phyloP scores from a whole-genome alignment of 139 green algal genomes.

The Chlorella sp. region DNA sequence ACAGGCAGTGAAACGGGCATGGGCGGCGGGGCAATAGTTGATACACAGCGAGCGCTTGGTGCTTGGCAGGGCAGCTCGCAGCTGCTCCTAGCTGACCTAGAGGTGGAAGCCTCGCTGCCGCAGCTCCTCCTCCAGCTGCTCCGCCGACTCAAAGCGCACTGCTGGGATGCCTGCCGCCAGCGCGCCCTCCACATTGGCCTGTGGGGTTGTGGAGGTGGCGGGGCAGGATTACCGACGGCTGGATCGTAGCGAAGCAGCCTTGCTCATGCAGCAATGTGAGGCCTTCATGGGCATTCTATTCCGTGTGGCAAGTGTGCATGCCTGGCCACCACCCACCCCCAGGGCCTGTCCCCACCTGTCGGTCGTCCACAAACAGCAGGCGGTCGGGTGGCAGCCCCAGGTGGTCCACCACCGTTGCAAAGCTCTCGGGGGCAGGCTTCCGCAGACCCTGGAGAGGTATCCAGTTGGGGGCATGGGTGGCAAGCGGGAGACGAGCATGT shows the following conservation, averaged over 20 bases:
- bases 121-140: slow-evolving; percentile 52
- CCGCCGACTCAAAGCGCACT: slow-evolving; percentile 57
- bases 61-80: not conserved
- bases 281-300: too few species aligned
- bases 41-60: too few species aligned
- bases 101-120: slow-evolving; percentile 35
- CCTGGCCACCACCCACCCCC: too few species aligned
- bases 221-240: too few species aligned
- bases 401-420: slow-evolving; percentile 42
- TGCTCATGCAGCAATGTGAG: too few species aligned
- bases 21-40: too few species aligned
- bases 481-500: too few species aligned
- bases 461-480: not conserved
- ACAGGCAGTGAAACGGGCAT: too few species aligned
- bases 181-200: slow-evolving; percentile 53
- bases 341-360: slow-evolving; percentile 1
- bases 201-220: too few species aligned
- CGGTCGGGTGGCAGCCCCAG: slow-evolving; percentile 42
- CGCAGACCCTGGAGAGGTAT: slow-evolving; percentile 61
- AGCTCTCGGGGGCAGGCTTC: slow-evolving; percentile 72
- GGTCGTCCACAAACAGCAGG: slow-evolving; percentile 82
- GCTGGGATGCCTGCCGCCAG: slow-evolving; percentile 48
- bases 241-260: too few species aligned
- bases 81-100: not conserved
- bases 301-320: too few species aligned